Evolutionary conservation across 208 protist species (phyloP).

Genomic region (Leishmania aethiopica): DNA sequence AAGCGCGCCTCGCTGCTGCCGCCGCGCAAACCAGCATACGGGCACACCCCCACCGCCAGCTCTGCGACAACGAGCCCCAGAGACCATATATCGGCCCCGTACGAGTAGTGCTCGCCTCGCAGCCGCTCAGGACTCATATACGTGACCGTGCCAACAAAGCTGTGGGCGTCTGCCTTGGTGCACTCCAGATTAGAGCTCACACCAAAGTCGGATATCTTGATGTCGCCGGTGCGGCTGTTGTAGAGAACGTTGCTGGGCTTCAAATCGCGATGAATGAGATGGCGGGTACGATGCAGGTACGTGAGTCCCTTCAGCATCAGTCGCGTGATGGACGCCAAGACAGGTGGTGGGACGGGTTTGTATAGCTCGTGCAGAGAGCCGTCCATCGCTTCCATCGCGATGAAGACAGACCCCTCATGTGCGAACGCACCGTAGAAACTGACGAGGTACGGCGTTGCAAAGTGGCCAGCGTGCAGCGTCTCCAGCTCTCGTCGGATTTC

Average conservation of each 20-base stretch:
- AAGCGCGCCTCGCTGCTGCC: constrained; percentile 80
- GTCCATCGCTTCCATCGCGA: constrained; percentile 93
- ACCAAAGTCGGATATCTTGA: constrained; percentile 96
- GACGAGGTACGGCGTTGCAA: constrained; percentile 60
- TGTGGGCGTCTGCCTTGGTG: constrained; percentile 82
- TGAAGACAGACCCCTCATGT: constrained; percentile 89
- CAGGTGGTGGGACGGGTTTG: constrained; percentile 53
- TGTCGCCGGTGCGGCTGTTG: constrained; percentile 68
- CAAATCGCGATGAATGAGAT: constrained; percentile 96
- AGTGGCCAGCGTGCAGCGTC: constrained; percentile 67
- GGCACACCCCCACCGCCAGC: constrained; percentile 82
- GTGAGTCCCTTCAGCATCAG: constrained; percentile 83
- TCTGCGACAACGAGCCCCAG: constrained; percentile 92
- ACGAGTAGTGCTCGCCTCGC: constrained; percentile 89
- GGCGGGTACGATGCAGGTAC: constrained; percentile 88
- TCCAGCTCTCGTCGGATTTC: constrained; percentile 88
- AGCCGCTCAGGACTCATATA: constrained; percentile 96
- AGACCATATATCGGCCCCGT: constrained; percentile 93
- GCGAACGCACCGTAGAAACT: constrained; percentile 90
- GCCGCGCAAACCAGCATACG: constrained; percentile 60
- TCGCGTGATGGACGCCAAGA: constrained; percentile 71
- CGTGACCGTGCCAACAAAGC: constrained; percentile 92
- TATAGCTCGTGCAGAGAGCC: constrained; percentile 78
- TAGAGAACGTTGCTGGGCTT: constrained; percentile 98
- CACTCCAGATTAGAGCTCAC: constrained; percentile 89